phyloP scores from a whole-genome alignment of 2,329 filamentous ascomycete genomes.

The Cladosporium sp. region DNA sequence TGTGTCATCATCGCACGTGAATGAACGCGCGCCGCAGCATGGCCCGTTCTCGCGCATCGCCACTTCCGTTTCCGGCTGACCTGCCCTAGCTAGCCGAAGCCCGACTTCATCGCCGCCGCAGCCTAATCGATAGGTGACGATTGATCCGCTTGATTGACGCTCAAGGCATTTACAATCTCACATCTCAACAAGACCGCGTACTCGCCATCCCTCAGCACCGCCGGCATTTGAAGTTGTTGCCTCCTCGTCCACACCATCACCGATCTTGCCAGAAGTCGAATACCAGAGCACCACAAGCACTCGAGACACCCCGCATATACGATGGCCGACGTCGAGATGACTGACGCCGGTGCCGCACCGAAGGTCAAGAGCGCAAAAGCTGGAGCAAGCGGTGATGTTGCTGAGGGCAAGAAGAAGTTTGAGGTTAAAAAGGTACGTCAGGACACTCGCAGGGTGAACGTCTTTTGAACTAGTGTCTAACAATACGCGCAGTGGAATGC shows the following conservation, averaged over 20 bases:
- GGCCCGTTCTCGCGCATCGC: not conserved
- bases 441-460: not conserved
- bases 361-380: slow-evolving; percentile 49
- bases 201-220: not conserved
- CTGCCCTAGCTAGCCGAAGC: too few relatives aligned
- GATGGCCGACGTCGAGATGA: slow-evolving; percentile 98
- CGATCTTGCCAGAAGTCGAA: not conserved
- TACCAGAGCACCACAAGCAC: slow-evolving; percentile 12
- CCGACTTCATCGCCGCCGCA: too few relatives aligned
- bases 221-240: not conserved
- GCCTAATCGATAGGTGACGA: not conserved
- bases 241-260: not conserved
- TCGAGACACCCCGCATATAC: slow-evolving; percentile 21
- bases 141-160: not conserved
- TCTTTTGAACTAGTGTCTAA: slow-evolving; percentile 6
- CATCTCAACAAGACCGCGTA: not conserved
- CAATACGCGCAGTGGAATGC: slow-evolving; percentile 74
- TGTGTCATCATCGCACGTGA: not conserved
- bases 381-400: slow-evolving; percentile 44
- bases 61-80: not conserved
- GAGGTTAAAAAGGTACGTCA: slow-evolving; percentile 89
- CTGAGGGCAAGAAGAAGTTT: slow-evolving; percentile 84
- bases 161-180: not conserved
- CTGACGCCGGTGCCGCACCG: slow-evolving; percentile 59
- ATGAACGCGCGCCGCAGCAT: not conserved